These are phyloP conservation scores for Sisymbrium altissimum DNA, from an alignment of 345 rosid genomes.

Conservation along the genomic window DNA sequence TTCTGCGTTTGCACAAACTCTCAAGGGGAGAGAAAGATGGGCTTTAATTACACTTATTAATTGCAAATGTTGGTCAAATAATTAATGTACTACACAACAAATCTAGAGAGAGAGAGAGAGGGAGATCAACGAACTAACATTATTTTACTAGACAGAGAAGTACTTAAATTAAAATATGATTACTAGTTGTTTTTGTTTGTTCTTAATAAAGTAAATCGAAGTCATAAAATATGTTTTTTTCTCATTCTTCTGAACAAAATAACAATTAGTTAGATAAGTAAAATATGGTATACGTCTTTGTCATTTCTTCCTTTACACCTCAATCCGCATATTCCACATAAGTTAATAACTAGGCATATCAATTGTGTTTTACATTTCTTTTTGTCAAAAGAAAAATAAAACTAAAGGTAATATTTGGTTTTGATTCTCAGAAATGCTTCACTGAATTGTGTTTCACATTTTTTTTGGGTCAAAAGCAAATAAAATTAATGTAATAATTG, in stretches of 20 bases:
- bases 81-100: constrained; percentile 35
- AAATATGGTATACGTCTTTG: constrained; percentile 41
- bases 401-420: not conserved
- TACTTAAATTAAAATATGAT: constrained; percentile 7
- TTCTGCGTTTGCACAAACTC: constrained; percentile 35
- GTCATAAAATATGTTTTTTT: constrained; percentile 4
- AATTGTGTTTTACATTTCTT: not conserved
- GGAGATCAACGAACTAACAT: not conserved
- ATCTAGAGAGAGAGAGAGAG: not conserved
- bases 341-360: not conserved
- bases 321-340: constrained; percentile 13
- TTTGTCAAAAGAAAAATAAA: not conserved
- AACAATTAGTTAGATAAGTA: not conserved
- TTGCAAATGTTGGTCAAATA: constrained; percentile 31
- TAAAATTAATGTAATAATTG: not conserved
- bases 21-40: constrained; percentile 20
- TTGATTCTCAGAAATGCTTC: not conserved
- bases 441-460: not conserved
- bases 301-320: constrained; percentile 35
- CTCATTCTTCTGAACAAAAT: constrained; percentile 11
- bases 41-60: constrained; percentile 27
- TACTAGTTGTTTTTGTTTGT: constrained; percentile 17
- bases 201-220: constrained; percentile 20
- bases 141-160: constrained; percentile 6
- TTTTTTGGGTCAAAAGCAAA: not conserved